Evolutionary conservation across 2,329 filamentous ascomycete genomes (phyloP), one percentile per base, ranked within the genome.

Genomic region (Mycosphaerella arachidis): DNA sequence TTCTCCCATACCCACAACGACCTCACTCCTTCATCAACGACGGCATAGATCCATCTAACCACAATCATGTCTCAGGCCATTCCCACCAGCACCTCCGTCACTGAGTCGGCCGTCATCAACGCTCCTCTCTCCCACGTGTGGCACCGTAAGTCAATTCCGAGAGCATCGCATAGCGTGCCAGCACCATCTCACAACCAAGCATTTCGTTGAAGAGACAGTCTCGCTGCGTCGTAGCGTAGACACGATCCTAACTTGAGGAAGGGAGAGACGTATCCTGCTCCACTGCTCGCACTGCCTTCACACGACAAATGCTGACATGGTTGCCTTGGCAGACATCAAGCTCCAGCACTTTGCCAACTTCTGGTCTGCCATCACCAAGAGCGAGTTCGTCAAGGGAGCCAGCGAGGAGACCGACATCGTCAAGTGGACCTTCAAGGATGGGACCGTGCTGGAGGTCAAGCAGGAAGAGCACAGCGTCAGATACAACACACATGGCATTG

Each of bases 401-500:
- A 82, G 79, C 57, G 74, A 78, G 40, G 87, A 64, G 56, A 53
- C 81, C 80, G 70, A 84, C 68, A 76, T 89, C 58, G 82, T 88
- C 69, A 82, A 82, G 73, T 90, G 87, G 87, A 83, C 81, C 20
- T 90, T 90, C 79, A 85, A 86, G 73, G 87, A 90, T 68, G 86
- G 86, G 53, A 85, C 82, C 30, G 81, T 84, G 57, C 76, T 88
- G 20, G 86, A 90, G 73, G 84, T 90, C 66, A 90, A 90, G 84
- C 86, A 88, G 78, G 87, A 90, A 76, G 87, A 89, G 78, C 86
- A 90, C 77, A 87, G 84, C 66, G 85, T 88, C 4, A 53, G 46
- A 6, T 4, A 48, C 31, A 51, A 6, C 35, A 33, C 18, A 40
- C 55, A n/a, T 20, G 35, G 24, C 20, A 24, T 53, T 27, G 16